Percentiles rank a stretch among this genome's conserved stretches.
These are phyloP conservation scores for Boletus fagicola DNA, from an alignment of 768 basidiomycete species.

Conservation along the genomic window DNA sequence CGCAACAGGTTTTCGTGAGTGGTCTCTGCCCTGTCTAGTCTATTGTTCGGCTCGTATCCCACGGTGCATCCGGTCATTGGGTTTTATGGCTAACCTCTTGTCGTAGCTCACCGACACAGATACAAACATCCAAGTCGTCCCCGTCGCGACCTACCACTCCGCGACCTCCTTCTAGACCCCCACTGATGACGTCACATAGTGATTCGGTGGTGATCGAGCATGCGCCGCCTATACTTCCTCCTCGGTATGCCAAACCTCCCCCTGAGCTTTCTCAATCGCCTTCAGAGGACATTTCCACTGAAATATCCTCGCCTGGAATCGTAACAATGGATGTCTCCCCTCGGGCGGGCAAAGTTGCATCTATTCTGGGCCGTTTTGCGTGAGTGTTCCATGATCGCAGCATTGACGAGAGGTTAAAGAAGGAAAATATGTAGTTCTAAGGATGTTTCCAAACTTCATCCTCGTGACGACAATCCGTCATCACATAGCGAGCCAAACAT, in stretches of 20 bases:
- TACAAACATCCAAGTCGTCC: constrained; percentile 6
- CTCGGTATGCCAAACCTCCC: constrained; percentile 17
- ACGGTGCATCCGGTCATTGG: neutral
- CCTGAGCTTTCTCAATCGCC: constrained; percentile 6
- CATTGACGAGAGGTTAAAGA: neutral
- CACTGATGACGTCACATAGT: constrained; percentile 19
- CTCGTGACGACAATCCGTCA: constrained; percentile 14
- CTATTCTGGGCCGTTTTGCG: constrained; percentile 37
- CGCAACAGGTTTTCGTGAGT: constrained; percentile 52
- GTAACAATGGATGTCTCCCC: constrained; percentile 4
- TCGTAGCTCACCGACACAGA: constrained; percentile 11
- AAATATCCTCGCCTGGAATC: neutral
- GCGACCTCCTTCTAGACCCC: constrained; percentile 14
- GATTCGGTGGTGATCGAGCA: constrained; percentile 18
- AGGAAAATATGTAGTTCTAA: constrained; percentile 10
- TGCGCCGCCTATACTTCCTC: constrained; percentile 14
- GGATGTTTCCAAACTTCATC: constrained; percentile 21
- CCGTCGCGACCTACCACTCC: constrained; percentile 21
- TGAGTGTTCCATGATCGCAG: constrained; percentile 4
- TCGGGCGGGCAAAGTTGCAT: constrained; percentile 33
- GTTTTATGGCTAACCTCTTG: neutral
- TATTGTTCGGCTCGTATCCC: neutral
- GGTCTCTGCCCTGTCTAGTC: neutral
- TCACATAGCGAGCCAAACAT: constrained; percentile 27
- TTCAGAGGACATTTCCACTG: constrained; percentile 2